phyloP scores from a whole-genome alignment of 768 basidiomycete species.

The Lactifluus pinguis region DNA sequence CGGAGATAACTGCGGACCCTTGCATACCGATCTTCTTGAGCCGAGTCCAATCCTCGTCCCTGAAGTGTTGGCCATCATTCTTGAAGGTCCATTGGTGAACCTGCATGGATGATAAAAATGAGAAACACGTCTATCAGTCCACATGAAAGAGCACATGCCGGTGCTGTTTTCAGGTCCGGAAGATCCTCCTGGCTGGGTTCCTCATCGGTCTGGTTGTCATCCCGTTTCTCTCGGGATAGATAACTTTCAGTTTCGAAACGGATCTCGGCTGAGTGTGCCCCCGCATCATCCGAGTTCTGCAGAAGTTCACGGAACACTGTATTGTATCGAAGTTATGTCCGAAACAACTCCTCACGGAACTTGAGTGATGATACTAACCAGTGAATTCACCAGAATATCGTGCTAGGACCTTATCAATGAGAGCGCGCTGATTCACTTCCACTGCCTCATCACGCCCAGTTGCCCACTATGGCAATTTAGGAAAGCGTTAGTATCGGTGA shows the following conservation, averaged over 20 bases:
- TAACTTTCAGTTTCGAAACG: slow-evolving; percentile 60
- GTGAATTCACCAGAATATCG: slow-evolving; percentile 95
- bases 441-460: slow-evolving; percentile 72
- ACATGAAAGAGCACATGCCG: slow-evolving; percentile 31
- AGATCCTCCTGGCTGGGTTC: slow-evolving; percentile 24
- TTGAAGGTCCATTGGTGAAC: slow-evolving; percentile 76
- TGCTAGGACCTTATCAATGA: slow-evolving; percentile 95
- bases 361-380: slow-evolving; percentile 28
- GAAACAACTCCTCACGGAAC: background rate
- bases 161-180: slow-evolving; percentile 57
- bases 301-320: slow-evolving; percentile 73
- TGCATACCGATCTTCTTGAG: slow-evolving; percentile 75
- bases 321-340: background rate
- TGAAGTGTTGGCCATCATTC: slow-evolving; percentile 81
- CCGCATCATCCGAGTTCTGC: slow-evolving; percentile 94
- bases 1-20: background rate
- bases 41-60: slow-evolving; percentile 80
- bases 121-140: background rate
- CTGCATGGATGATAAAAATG: slow-evolving; percentile 28
- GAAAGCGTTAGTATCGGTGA: background rate
- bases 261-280: slow-evolving; percentile 66
- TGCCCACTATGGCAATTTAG: slow-evolving; percentile 32
- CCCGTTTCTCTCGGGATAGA: slow-evolving; percentile 28
- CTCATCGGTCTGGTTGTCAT: background rate
- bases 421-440: slow-evolving; percentile 90